phyloP scores from a whole-genome alignment of 1,139 yeast genomes.

The Candida tropicalis region DNA sequence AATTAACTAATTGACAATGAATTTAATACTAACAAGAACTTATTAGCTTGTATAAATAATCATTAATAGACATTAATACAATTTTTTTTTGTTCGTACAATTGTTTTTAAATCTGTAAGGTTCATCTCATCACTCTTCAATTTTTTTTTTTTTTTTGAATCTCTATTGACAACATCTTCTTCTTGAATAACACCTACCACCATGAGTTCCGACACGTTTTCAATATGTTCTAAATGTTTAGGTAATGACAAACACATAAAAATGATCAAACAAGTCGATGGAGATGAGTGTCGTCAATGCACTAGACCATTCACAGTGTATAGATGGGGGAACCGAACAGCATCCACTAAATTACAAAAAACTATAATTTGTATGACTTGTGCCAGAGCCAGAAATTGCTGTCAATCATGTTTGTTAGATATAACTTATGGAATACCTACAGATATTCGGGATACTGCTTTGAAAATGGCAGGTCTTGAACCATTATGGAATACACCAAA shows the following conservation, averaged over 20 bases:
- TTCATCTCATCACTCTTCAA: conserved; percentile 1
- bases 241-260: conserved; percentile 67
- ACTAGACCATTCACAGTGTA: conserved; percentile 83
- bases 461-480: conserved; percentile 69
- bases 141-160: conserved; percentile 2
- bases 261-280: conserved; percentile 72
- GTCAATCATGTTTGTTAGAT: conserved; percentile 88
- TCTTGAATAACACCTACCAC: neutral
- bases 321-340: conserved; percentile 59
- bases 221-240: conserved; percentile 72
- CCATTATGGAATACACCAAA: conserved; percentile 8
- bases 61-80: conserved; percentile 3
- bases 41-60: conserved; percentile 1
- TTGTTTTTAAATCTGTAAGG: neutral
- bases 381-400: conserved; percentile 76
- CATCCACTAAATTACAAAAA: conserved; percentile 43
- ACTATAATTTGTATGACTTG: conserved; percentile 77
- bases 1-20: neutral
- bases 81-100: neutral
- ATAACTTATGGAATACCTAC: conserved; percentile 77
- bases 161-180: neutral
- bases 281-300: conserved; percentile 78
- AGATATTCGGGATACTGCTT: conserved; percentile 77
- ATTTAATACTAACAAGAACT: neutral
- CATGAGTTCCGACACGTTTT: conserved; percentile 14